phyloP scores from a whole-genome alignment of 169 alveolate species.

The Plasmodium yoelii region DNA sequence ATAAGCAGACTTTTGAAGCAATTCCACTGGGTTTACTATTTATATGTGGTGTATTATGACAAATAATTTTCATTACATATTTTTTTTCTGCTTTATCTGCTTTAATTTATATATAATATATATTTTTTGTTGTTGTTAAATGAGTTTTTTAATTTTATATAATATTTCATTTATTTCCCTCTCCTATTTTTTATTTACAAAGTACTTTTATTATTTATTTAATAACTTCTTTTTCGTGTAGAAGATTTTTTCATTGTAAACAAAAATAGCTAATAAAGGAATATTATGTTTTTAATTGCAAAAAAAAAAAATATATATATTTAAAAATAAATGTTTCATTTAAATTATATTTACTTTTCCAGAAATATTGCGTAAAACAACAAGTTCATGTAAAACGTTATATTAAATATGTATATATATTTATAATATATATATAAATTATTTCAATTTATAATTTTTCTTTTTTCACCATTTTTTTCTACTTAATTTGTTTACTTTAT shows the following conservation, averaged over 20 bases:
- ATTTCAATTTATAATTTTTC: slow-evolving; percentile 37
- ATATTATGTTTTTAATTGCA: slow-evolving; percentile 5
- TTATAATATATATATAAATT: too few relatives aligned
- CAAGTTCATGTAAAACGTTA: slow-evolving; percentile 1
- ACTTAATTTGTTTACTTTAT: not conserved
- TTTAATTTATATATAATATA: not conserved
- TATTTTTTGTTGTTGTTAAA: not conserved
- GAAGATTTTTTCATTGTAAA: slow-evolving; percentile 10
- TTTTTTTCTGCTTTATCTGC: too few relatives aligned
- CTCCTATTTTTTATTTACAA: not conserved
- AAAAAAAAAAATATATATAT: slow-evolving; percentile 30
- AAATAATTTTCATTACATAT: too few relatives aligned
- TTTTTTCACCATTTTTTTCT: not conserved
- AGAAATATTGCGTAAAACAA: slow-evolving; percentile 7
- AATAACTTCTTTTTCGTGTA: not conserved
- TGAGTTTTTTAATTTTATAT: not conserved
- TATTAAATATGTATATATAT: not conserved
- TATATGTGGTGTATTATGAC: too few relatives aligned
- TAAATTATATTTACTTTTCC: slow-evolving; percentile 17
- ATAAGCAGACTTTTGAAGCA: too few relatives aligned
- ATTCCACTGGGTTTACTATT: too few relatives aligned
- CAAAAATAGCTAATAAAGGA: slow-evolving; percentile 27
- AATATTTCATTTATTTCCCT: not conserved
- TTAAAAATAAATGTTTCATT: slow-evolving; percentile 2
- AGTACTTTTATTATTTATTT: not conserved